phyloP scores from a whole-genome alignment of 2,329 filamentous ascomycete species.

The Metarhizium robertsii region DNA sequence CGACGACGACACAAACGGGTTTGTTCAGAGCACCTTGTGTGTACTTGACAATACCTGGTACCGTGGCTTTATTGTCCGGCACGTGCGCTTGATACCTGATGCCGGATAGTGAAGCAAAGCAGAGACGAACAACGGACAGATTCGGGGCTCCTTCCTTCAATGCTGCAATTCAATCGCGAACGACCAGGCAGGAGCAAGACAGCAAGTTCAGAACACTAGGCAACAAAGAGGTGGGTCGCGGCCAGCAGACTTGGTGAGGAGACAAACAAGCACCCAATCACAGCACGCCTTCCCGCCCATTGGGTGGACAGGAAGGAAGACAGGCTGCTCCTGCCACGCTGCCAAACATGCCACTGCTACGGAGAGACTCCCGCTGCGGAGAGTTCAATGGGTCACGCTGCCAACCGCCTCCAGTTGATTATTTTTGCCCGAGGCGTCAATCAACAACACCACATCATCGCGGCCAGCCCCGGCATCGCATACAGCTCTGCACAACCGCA shows the following conservation, averaged over 20 bases:
- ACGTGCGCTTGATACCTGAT: no score
- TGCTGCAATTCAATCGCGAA: not conserved
- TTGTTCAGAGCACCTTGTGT: no score
- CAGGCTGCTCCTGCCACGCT: no score
- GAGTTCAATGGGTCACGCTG: not conserved
- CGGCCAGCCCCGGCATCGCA: slow-evolving; percentile 2
- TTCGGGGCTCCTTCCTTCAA: no score
- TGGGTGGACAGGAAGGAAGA: not conserved
- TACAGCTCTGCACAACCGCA: not conserved
- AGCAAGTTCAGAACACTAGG: not conserved
- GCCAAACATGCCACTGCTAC: not conserved
- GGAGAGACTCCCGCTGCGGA: not conserved
- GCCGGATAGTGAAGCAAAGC: no score
- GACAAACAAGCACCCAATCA: slow-evolving; percentile 13
- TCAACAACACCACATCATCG: slow-evolving; percentile 2
- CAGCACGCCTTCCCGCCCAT: slow-evolving; percentile 9
- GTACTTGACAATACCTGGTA: no score
- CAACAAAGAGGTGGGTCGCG: not conserved
- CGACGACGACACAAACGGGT: no score
- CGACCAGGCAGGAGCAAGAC: not conserved
- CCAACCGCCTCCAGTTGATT: slow-evolving; percentile 4
- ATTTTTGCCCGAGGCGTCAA: slow-evolving; percentile 13
- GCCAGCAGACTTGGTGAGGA: slow-evolving; percentile 4
- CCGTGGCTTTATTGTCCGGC: no score
- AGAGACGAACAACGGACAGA: no score